Conservation (phyloP, 2,329 filamentous ascomycete species). For the Ophiostoma triangulosporum region DNA sequence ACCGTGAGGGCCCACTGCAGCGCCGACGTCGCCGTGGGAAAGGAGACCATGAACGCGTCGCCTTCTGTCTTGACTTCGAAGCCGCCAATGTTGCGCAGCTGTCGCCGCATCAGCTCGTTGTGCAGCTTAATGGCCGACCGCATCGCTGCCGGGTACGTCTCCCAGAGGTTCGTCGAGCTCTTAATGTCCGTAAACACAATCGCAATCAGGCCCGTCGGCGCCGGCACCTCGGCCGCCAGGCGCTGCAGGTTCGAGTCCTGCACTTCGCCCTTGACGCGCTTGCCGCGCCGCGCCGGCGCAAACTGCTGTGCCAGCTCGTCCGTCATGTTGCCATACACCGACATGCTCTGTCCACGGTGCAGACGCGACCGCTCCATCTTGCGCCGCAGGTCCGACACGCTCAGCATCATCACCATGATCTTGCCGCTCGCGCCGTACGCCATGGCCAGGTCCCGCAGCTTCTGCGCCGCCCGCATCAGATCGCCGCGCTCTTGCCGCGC, state of each 20-base stretch:
- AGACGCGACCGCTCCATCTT: constrained; percentile 59
- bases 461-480: constrained; percentile 89
- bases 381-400: constrained; percentile 79
- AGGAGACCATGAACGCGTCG: constrained; percentile 98
- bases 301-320: constrained; percentile 50
- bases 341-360: constrained; percentile 70
- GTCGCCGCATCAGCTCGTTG: constrained; percentile 91
- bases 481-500: constrained; percentile 76
- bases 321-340: constrained; percentile 61
- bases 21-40: constrained; percentile 88
- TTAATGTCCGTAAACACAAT: constrained; percentile 99
- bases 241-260: constrained; percentile 78
- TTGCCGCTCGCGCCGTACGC: constrained; percentile 89
- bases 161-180: constrained; percentile 92
- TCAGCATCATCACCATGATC: constrained; percentile 98
- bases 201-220: constrained; percentile 78
- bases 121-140: constrained; percentile 92
- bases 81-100: constrained; percentile 83
- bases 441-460: constrained; percentile 86
- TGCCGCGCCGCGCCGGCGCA: constrained; percentile 48
- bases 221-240: constrained; percentile 79
- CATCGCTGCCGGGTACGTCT: constrained; percentile 91
- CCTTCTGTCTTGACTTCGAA: constrained; percentile 99
- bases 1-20: constrained; percentile 94
- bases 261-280: constrained; percentile 48